Conservation (phyloP, 106 monocot genomes). For the Dioscorea alata region DNA sequence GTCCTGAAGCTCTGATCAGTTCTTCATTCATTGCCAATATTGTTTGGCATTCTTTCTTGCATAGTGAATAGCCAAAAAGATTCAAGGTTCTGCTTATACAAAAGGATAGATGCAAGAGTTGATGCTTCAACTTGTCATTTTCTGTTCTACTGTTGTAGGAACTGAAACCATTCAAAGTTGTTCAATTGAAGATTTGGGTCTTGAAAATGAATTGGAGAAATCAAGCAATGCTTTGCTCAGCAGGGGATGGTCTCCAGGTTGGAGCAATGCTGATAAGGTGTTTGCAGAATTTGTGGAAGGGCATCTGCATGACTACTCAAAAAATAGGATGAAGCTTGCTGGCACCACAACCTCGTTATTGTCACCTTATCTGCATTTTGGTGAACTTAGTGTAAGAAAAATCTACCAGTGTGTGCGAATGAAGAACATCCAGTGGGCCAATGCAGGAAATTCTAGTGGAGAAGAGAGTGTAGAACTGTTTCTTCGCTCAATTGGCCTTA, state of each 20-base stretch:
- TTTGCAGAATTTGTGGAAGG: slow-evolving; percentile 45
- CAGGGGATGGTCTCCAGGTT: slow-evolving; percentile 85
- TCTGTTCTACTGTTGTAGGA: slow-evolving; percentile 22
- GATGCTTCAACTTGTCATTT: background rate
- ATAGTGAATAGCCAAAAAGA: too few species aligned
- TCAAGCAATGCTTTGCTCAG: slow-evolving; percentile 79
- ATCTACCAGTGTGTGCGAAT: slow-evolving; percentile 55
- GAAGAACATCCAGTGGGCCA: slow-evolving; percentile 71
- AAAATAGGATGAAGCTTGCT: slow-evolving; percentile 55
- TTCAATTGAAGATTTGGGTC: slow-evolving; percentile 69
- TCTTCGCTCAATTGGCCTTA: slow-evolving; percentile 64
- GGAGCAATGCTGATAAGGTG: slow-evolving; percentile 69
- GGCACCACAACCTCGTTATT: slow-evolving; percentile 65
- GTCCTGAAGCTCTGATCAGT: too few species aligned
- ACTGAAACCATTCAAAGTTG: slow-evolving; percentile 40
- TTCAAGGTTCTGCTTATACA: too few species aligned
- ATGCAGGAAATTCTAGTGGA: slow-evolving; percentile 43
- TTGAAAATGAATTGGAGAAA: slow-evolving; percentile 75
- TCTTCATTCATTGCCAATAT: too few species aligned
- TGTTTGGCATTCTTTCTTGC: too few species aligned
- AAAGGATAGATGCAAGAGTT: too few species aligned
- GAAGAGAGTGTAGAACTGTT: slow-evolving; percentile 67
- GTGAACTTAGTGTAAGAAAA: slow-evolving; percentile 79
- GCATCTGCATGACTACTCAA: slow-evolving; percentile 49
- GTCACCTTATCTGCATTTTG: slow-evolving; percentile 91